Evolutionary conservation across 2,329 filamentous ascomycete species (phyloP), one percentile per base, ranked within the genome.

Genomic region (Dothistroma septosporum): DNA sequence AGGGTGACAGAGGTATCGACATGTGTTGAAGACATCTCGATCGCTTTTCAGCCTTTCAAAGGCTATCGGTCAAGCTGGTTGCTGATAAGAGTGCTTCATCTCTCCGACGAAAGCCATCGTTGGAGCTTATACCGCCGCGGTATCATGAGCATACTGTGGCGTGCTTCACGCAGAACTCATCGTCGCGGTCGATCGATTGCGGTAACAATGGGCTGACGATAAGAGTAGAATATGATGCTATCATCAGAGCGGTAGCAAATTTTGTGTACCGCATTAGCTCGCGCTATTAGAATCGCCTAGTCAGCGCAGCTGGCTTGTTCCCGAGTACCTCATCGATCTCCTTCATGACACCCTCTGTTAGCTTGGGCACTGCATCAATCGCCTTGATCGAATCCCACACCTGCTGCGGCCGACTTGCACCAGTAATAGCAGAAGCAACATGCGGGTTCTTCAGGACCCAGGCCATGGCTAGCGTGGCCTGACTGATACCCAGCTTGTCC

Each of bases 381-480:
- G 47, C 47, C 21, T 28, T 50, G 47, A 50, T 31, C 47, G 47
- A 50, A 50, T 50, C 47, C 47, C 47, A 50, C 28, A 50, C 47
- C 28, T 50, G 47, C 47, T 50, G 4, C 28, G 47, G 47, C 47
- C 47, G 47, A 50, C 47, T 50, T 9, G 47, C 47, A 11, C 47
- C 47, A n/a, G 47, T 50, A n/a, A 50, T 50, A n/a, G 47, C 47
- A 50, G 22, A 28, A 28, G 47, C 47, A 11, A 50, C 47, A 28
- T 50, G 47, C 22, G 47, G 47, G 21, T 50, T 50, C 47, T 50
- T 50, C 47, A 50, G 19, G 3, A 50, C 47, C 47, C 47, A 50
- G 6, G 47, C 47, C 47, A 50, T 50, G 2, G 21, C 19, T 12
- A 50, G 19, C 16, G 47, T 50, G 9, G 47, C 47, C 28, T 50